These are phyloP conservation scores for Cyberlindnera bimundalis DNA, from an alignment of 805 yeast species.

Conservation along the genomic window DNA sequence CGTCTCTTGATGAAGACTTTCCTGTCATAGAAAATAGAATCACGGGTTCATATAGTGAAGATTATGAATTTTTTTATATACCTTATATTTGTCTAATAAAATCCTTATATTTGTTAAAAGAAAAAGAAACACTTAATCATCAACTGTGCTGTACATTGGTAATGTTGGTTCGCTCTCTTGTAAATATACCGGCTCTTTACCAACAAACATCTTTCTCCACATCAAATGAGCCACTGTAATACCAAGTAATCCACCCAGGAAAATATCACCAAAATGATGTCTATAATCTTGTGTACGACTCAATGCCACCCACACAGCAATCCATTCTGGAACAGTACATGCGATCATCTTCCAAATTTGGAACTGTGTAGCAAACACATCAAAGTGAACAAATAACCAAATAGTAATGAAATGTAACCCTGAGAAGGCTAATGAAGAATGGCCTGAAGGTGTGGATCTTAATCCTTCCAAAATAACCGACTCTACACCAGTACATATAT, in stretches of 20 bases:
- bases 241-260: slow-evolving; percentile 74
- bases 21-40: no score
- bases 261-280: slow-evolving; percentile 84
- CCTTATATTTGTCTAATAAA: no score
- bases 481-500: slow-evolving; percentile 53
- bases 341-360: slow-evolving; percentile 56
- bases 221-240: slow-evolving; percentile 14
- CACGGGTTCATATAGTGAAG: no score
- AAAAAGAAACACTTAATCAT: no score
- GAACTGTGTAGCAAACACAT: slow-evolving; percentile 28
- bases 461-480: slow-evolving; percentile 58
- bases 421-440: slow-evolving; percentile 64
- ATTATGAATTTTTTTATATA: no score
- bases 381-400: slow-evolving; percentile 44
- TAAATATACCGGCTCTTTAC: slow-evolving; percentile 20
- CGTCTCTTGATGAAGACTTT: no score
- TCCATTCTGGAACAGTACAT: slow-evolving; percentile 51
- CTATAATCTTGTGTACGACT: slow-evolving; percentile 88
- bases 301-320: slow-evolving; percentile 74
- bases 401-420: slow-evolving; percentile 58
- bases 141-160: slow-evolving; percentile 16
- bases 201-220: slow-evolving; percentile 20
- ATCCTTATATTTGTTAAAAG: no score
- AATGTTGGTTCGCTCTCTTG: slow-evolving; percentile 10
- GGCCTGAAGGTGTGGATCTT: slow-evolving; percentile 81